Evolutionary conservation across 2,329 filamentous ascomycete genomes (phyloP), one percentile per base, ranked within the genome.

Genomic region (Leptographium lundbergii): DNA sequence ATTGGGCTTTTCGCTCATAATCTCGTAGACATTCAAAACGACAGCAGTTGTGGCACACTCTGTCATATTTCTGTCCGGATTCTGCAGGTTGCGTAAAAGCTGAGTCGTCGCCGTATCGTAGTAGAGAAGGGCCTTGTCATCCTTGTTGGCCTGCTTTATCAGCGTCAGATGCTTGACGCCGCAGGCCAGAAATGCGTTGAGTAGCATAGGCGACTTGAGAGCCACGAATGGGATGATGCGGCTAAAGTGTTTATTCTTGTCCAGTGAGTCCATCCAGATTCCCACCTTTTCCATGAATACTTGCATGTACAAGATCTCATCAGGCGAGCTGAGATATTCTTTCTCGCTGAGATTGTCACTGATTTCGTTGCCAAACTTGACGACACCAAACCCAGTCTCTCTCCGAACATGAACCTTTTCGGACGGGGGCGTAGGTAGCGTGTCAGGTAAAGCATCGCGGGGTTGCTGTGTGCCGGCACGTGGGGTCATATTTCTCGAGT

Each of bases 261-360:
- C 89, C 76, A 96, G 84, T 50, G 85, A 89, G 71, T 96, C 92
- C 89, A 97, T 95, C 90, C 92, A 96, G 3, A 90, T 72, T 0
- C 87, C 91, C 2, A 97, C 89, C 64, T 96, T 88, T 67, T 95
- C 88, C 7, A 95, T 86, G 69, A 95, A 97, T 0, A 91, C 85
- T 69, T 95, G 89, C 86, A 96, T 89, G 68, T 91, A 91, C n/a
- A 86, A 74, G 0, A 94, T 81, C 69, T 96, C 90, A 60, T 95
- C 88, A 11, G 85, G 81, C 4, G 82, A 83, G 63, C 82, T 85
- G 53, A 96, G 77, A 65, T 82, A 89, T 57, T 88, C 81, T 45
- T 82, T 71, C 61, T 77, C 75, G 24, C 11, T 53, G 45, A 53
- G 14, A 13, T 29, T 19, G 4, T 57, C 42, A 5, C 57, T 54